Conservation (phyloP, 495 filamentous ascomycete species). For the Neurospora pannonica region DNA sequence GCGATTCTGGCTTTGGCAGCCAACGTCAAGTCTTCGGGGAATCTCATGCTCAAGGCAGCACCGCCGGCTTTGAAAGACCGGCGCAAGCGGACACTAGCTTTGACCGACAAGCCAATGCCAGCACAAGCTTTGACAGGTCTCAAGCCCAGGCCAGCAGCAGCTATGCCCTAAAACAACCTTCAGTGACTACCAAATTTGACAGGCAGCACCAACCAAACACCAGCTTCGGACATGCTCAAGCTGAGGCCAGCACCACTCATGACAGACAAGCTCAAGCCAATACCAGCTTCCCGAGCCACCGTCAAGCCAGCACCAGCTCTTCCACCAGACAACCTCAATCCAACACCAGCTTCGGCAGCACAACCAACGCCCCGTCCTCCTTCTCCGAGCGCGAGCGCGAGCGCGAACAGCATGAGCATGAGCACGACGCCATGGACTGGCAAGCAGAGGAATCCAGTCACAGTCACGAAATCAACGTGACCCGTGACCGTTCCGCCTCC, state of each 20-base stretch:
- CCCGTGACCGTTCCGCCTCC: neutral
- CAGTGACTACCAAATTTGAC: neutral
- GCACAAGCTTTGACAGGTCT: neutral
- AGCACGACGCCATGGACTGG: neutral
- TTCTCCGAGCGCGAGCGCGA: neutral
- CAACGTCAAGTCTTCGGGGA: neutral
- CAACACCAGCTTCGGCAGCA: neutral
- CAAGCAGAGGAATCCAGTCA: neutral
- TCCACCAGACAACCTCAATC: neutral
- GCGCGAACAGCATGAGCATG: neutral
- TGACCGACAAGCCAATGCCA: neutral
- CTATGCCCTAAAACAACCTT: neutral
- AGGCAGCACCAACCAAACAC: neutral
- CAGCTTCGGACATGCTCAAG: neutral
- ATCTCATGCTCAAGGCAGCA: neutral
- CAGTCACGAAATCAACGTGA: neutral
- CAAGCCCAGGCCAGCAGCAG: neutral
- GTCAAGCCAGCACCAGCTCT: neutral
- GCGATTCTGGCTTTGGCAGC: neutral
- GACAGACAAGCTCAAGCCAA: neutral
- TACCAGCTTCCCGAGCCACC: neutral
- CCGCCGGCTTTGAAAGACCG: neutral
- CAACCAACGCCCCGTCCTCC: neutral
- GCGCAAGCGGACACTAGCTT: neutral
- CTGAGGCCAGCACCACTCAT: neutral